Evolutionary conservation across 352 stramenopile species (phyloP).

Genomic region (Thalassiosira exigua): DNA sequence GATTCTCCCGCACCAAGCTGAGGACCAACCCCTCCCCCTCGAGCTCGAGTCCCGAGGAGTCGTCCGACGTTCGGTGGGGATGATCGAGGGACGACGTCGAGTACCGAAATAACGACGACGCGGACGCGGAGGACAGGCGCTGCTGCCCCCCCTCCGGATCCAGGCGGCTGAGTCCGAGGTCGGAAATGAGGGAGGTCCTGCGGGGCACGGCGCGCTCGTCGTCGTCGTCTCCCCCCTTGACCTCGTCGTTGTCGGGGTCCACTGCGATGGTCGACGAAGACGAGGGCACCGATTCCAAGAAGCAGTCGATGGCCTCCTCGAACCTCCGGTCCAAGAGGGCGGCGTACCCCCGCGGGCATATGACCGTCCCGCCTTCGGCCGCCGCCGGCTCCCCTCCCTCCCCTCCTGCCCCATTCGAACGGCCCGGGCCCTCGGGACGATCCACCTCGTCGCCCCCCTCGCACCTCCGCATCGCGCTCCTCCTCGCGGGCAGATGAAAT

Average conservation of each 20-base stretch:
- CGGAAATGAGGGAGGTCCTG: constrained; percentile 36
- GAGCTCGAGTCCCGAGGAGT: neutral
- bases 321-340: constrained; percentile 55
- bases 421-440: too few relatives aligned
- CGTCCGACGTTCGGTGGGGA: too few relatives aligned
- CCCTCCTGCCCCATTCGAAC: too few relatives aligned
- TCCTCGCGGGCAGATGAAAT: constrained; percentile 60
- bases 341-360: constrained; percentile 52
- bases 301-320: constrained; percentile 53
- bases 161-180: constrained; percentile 10
- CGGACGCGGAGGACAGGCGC: neutral
- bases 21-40: neutral
- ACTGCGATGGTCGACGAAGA: constrained; percentile 9
- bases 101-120: neutral
- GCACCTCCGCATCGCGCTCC: neutral
- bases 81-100: neutral
- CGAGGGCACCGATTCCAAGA: constrained; percentile 26
- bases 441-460: neutral
- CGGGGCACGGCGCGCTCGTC: neutral
- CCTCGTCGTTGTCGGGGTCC: neutral
- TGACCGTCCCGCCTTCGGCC: neutral
- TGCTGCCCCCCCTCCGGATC: neutral
- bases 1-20: neutral
- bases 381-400: constrained; percentile 3
- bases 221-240: neutral